These are phyloP conservation scores for Aspergillus sp. DNA, from an alignment of 2,329 filamentous ascomycete species.

Conservation along the genomic window DNA sequence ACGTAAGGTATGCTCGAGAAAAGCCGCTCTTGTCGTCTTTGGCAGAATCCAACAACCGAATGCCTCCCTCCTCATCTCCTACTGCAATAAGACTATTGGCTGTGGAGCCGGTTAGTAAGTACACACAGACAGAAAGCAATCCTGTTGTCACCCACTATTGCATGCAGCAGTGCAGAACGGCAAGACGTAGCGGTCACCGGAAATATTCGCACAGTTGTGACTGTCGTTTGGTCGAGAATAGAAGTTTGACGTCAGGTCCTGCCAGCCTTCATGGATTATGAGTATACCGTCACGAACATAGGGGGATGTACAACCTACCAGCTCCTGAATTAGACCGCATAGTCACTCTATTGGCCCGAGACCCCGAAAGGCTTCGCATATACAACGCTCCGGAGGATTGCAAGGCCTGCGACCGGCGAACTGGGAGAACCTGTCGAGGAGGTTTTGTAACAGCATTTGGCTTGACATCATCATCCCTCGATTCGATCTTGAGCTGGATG, in stretches of 20 bases:
- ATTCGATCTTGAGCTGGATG: slow-evolving; percentile 23
- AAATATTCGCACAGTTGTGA: slow-evolving; percentile 49
- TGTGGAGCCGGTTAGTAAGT: slow-evolving; percentile 29
- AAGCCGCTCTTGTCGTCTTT: slow-evolving; percentile 55
- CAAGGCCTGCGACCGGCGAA: slow-evolving; percentile 40
- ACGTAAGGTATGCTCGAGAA: slow-evolving; percentile 58
- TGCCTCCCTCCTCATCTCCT: slow-evolving; percentile 68
- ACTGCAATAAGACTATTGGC: slow-evolving; percentile 68
- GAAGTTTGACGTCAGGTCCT: slow-evolving; percentile 61
- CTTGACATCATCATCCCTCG: slow-evolving; percentile 19
- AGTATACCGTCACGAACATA: slow-evolving; percentile 15
- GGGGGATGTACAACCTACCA: slow-evolving; percentile 32
- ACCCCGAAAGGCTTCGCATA: slow-evolving; percentile 39
- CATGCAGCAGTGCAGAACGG: slow-evolving; percentile 68
- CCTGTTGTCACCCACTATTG: slow-evolving; percentile 56
- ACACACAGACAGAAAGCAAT: neutral
- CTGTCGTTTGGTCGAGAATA: slow-evolving; percentile 59
- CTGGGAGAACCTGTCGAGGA: slow-evolving; percentile 30
- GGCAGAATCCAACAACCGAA: slow-evolving; percentile 65
- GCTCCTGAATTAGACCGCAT: slow-evolving; percentile 39
- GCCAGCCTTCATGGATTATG: slow-evolving; percentile 50
- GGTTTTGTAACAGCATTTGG: slow-evolving; percentile 24
- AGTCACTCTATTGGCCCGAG: slow-evolving; percentile 34
- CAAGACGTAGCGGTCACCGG: slow-evolving; percentile 48
- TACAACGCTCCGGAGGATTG: slow-evolving; percentile 42